Conservation (phyloP, 2,329 filamentous ascomycete species). For the Colletotrichum karsti region DNA sequence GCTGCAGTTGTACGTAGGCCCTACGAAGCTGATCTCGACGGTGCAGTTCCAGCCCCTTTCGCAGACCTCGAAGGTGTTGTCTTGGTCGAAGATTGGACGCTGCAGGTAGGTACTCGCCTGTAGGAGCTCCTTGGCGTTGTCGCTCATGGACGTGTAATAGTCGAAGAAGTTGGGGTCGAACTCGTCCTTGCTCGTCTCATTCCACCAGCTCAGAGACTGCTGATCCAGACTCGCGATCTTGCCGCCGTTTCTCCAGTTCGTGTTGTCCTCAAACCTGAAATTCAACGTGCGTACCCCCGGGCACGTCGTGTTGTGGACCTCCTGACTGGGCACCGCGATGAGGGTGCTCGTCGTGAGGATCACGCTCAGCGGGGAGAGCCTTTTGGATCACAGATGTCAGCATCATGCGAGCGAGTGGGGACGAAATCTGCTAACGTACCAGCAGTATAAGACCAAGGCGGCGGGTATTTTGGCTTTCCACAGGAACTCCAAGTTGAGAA, state of each 20-base stretch:
- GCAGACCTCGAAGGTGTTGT: constrained; percentile 40
- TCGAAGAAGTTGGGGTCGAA: constrained; percentile 38
- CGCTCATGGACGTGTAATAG: constrained; percentile 36
- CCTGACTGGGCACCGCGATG: constrained; percentile 34
- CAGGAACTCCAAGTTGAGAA: constrained; percentile 38
- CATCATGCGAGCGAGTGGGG: too few species aligned
- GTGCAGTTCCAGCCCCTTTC: constrained; percentile 44
- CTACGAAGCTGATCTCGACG: constrained; percentile 41
- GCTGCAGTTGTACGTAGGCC: constrained; percentile 44
- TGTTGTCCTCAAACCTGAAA: constrained; percentile 41
- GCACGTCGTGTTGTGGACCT: constrained; percentile 33
- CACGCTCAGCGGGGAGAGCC: constrained; percentile 41
- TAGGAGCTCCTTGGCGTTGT: constrained; percentile 34
- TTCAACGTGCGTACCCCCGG: constrained; percentile 40
- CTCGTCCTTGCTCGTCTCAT: constrained; percentile 36
- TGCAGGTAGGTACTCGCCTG: constrained; percentile 34
- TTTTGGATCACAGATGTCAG: neutral
- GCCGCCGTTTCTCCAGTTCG: constrained; percentile 41
- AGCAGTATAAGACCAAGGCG: constrained; percentile 41
- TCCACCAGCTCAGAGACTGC: constrained; percentile 39
- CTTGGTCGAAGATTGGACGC: constrained; percentile 33
- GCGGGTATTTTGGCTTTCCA: constrained; percentile 40
- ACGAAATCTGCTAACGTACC: constrained; percentile 29
- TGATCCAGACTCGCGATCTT: constrained; percentile 36
- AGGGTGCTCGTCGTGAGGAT: constrained; percentile 47